Evolutionary conservation across 2,329 filamentous ascomycete species (phyloP).

Genomic region (Ilyonectria destructans): DNA sequence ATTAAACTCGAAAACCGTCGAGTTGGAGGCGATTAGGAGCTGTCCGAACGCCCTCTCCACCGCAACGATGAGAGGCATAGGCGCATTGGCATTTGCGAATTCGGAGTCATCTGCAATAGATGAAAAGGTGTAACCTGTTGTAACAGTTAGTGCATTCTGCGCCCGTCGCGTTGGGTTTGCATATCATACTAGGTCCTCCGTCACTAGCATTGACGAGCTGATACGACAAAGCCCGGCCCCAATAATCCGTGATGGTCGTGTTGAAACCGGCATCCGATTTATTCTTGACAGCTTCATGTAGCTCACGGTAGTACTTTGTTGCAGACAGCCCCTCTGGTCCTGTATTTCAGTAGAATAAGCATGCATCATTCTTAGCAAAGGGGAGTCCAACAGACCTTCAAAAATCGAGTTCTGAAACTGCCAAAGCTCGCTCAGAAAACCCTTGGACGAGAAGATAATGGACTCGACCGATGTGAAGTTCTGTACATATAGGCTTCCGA

Average conservation of each 20-base stretch:
- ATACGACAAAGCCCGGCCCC: slow-evolving; percentile 83
- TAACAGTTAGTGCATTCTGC: slow-evolving; percentile 6
- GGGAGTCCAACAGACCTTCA: slow-evolving; percentile 45
- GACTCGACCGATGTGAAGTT: slow-evolving; percentile 79
- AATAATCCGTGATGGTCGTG: slow-evolving; percentile 84
- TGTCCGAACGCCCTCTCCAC: slow-evolving; percentile 78
- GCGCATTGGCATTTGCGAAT: slow-evolving; percentile 76
- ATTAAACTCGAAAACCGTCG: slow-evolving; percentile 84
- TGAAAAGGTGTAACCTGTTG: slow-evolving; percentile 79
- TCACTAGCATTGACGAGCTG: slow-evolving; percentile 82
- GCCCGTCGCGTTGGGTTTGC: too few species aligned
- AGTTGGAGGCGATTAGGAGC: slow-evolving; percentile 71
- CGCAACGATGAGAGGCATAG: slow-evolving; percentile 82
- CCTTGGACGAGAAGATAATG: slow-evolving; percentile 34
- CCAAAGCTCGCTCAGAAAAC: slow-evolving; percentile 40
- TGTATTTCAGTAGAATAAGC: slow-evolving; percentile 7
- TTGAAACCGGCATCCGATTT: slow-evolving; percentile 76
- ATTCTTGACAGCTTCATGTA: slow-evolving; percentile 70
- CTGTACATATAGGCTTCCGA: slow-evolving; percentile 82
- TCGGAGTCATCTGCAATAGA: slow-evolving; percentile 69
- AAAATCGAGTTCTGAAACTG: slow-evolving; percentile 45
- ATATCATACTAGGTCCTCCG: slow-evolving; percentile 68
- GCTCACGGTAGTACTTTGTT: slow-evolving; percentile 71
- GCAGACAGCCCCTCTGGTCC: slow-evolving; percentile 30
- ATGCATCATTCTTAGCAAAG: background rate